Percentiles rank a stretch among this genome's conserved stretches.
phyloP scores from a whole-genome alignment of 2,329 filamentous ascomycete genomes.

The Colletotrichum sp. region DNA sequence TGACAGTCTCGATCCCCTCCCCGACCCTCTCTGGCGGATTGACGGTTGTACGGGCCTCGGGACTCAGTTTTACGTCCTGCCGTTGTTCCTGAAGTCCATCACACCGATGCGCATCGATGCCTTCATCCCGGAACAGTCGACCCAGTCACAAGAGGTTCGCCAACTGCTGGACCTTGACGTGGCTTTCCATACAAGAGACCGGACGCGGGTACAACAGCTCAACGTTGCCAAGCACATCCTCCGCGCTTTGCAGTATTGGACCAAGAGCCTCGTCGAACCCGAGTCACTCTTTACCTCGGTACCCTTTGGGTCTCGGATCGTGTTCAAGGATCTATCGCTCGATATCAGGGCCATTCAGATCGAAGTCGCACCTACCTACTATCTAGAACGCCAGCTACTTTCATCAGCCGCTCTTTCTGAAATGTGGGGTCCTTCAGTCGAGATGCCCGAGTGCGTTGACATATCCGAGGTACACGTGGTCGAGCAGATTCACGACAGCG shows the following conservation, averaged over 20 bases:
- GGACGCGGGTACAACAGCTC: constrained; percentile 48
- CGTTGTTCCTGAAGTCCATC: constrained; percentile 51
- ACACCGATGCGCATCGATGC: constrained; percentile 62
- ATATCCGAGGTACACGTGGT: constrained; percentile 54
- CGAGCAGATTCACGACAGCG: constrained; percentile 62
- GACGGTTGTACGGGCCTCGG: constrained; percentile 63
- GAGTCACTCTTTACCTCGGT: constrained; percentile 44
- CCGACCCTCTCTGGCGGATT: constrained; percentile 58
- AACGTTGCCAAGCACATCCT: constrained; percentile 60
- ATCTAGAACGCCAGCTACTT: constrained; percentile 58
- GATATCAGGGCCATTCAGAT: constrained; percentile 52
- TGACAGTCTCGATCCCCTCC: constrained; percentile 54
- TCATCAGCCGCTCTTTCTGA: constrained; percentile 43
- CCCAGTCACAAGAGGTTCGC: constrained; percentile 45
- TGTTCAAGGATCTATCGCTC: constrained; percentile 55
- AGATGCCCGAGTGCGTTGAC: constrained; percentile 52
- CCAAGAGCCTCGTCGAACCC: constrained; percentile 33
- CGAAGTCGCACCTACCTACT: constrained; percentile 52
- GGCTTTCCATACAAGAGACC: constrained; percentile 62
- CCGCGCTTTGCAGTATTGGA: constrained; percentile 59
- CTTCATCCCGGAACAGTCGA: constrained; percentile 57
- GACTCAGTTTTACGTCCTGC: constrained; percentile 62
- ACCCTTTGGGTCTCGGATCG: constrained; percentile 63
- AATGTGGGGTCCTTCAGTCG: constrained; percentile 47
- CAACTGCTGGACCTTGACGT: constrained; percentile 52